Percentiles rank a stretch among this genome's conserved stretches.
phyloP scores from a whole-genome alignment of 1,284 basidiomycete species.

The Phylloporus sp. region DNA sequence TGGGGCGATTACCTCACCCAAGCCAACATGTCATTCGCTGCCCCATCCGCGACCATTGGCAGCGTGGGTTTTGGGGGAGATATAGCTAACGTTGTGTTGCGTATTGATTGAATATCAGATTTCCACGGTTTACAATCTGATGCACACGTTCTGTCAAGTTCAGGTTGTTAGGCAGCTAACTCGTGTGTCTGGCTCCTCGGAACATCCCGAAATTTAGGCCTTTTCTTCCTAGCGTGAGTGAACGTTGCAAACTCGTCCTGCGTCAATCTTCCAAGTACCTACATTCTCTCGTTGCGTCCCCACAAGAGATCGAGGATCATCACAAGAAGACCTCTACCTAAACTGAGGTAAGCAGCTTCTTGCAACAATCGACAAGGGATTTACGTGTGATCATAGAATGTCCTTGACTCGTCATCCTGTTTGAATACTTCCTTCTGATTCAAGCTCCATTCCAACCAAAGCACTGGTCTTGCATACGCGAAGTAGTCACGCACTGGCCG shows the following conservation, averaged over 20 bases:
- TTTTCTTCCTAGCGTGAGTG: neutral
- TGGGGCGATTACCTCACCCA: conserved; percentile 44
- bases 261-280: neutral
- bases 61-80: conserved; percentile 38
- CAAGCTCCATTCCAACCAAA: no score
- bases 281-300: neutral
- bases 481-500: no score
- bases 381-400: no score
- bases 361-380: neutral
- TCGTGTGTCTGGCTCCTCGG: neutral
- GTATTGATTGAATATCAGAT: conserved; percentile 16
- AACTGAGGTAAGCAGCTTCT: neutral
- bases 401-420: no score
- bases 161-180: neutral
- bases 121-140: no score
- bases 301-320: neutral
- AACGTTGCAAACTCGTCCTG: neutral
- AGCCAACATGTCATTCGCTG: conserved; percentile 52
- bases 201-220: neutral
- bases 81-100: conserved; percentile 33
- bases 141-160: no score
- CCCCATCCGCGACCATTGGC: conserved; percentile 43
- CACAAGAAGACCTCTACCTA: neutral
- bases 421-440: no score
- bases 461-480: no score